A percentile compares a stretch with the other conserved stretches of the same genome.
These are phyloP conservation scores for Durusdinium trenchii DNA, from an alignment of 73 alveolate genomes.

Conservation along the genomic window DNA sequence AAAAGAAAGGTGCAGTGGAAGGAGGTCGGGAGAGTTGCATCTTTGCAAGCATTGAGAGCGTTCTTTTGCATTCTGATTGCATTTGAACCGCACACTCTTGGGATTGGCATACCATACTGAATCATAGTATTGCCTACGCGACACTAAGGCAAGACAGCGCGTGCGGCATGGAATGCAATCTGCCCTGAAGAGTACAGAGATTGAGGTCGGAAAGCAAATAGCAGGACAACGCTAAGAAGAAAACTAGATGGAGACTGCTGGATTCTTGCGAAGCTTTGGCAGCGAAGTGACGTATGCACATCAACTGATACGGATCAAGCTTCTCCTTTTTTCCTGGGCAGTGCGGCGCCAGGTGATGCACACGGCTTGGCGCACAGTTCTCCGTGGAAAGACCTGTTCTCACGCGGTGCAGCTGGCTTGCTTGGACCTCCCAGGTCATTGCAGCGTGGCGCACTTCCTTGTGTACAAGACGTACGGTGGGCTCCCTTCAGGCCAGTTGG, in stretches of 20 bases:
- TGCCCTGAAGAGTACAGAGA: conserved; percentile 51
- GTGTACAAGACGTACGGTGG: conserved; percentile 61
- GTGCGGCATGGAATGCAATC: conserved; percentile 44
- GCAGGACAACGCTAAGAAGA: background rate
- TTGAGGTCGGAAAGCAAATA: background rate
- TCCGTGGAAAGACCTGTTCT: background rate
- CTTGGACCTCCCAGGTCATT: background rate
- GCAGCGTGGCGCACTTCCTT: conserved; percentile 92
- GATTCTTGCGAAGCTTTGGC: background rate
- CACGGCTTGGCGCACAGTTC: background rate
- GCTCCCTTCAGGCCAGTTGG: conserved; percentile 92
- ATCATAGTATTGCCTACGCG: background rate
- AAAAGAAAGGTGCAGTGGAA: conserved; percentile 20
- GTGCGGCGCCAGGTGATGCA: conserved; percentile 66
- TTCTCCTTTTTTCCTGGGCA: no score
- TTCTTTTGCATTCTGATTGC: background rate
- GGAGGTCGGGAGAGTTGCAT: conserved; percentile 18
- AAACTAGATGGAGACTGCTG: background rate
- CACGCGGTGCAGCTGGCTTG: background rate
- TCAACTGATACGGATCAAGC: no score
- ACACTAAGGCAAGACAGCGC: conserved; percentile 34
- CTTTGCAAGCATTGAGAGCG: background rate
- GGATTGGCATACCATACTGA: no score
- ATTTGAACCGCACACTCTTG: background rate
- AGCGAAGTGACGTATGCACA: no score